Base-by-base conservation (phyloP, 305 asterid species). In the Fraxinus angustifolia region DNA sequence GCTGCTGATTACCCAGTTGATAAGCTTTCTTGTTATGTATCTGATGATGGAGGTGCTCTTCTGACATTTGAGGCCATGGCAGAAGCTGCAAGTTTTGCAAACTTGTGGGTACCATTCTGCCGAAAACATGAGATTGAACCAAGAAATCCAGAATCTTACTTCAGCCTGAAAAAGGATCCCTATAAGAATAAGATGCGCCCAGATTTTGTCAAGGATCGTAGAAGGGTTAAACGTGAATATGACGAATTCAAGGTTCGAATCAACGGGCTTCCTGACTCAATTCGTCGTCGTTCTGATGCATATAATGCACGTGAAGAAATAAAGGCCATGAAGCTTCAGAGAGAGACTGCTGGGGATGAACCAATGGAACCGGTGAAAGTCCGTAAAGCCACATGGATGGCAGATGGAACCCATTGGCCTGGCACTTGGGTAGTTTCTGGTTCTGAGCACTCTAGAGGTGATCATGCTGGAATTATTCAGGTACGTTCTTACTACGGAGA, bases 391-490 rank as follows among this genome's bases (percentile, higher is more conserved):
- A 96, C 97, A 5, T 96, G 99, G 99, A 96, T 96, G 99, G 98
- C 99, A 3, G 99, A 96, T 73, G 98, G 97, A 77, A 92, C 99
- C 40, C 94, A 94, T 85, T 96, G 99, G 99, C 99, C 98, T 0
- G 99, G 99, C 21, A 94, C 99, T 30, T 96, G 98, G 99, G 78
- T 86, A 80, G 90, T 81, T 85, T 86, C 96, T 35, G 86, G 90
- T 62, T 67, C 94, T 0, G 99, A 95, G 88, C 98, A 95, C 89
- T 90, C 99, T 26, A 90, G 82, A 82, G 98, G 99, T 73, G 99
- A 95, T 82, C 99, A 95, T 86, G 99, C 99, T 0, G 99, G 98
- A 82, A 92, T 95, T 78, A 95, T 95, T 83, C 99, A 95, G 97
- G 99, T 95, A 89, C 23, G 4, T 65, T 33, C 62, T 38, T 53